These are phyloP conservation scores for Hypoxylon perforatum DNA, from an alignment of 495 filamentous ascomycete genomes.

Conservation along the genomic window DNA sequence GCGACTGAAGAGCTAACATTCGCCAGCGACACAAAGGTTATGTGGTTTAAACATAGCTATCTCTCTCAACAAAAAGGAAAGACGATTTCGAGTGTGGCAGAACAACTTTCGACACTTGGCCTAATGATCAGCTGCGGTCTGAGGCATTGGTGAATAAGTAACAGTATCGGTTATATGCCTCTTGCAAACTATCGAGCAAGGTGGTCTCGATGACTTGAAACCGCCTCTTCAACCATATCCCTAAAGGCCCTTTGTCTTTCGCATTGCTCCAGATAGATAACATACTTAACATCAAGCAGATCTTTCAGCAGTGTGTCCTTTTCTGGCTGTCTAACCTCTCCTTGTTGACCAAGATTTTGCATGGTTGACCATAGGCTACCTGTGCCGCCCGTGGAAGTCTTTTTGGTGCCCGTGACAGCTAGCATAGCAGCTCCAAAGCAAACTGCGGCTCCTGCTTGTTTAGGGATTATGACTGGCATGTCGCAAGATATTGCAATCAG, in stretches of 20 bases:
- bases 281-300: slow-evolving; percentile 76
- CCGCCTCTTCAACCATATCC: slow-evolving; percentile 64
- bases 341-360: slow-evolving; percentile 83
- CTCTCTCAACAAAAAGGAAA: neutral
- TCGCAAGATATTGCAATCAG: slow-evolving; percentile 80
- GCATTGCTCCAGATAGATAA: slow-evolving; percentile 72
- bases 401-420: slow-evolving; percentile 80
- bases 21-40: no score
- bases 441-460: slow-evolving; percentile 82
- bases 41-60: neutral
- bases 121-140: neutral
- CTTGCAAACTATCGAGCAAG: neutral
- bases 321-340: slow-evolving; percentile 72
- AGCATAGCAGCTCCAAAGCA: slow-evolving; percentile 86
- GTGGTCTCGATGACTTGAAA: slow-evolving; percentile 27
- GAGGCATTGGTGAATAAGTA: no score
- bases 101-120: neutral
- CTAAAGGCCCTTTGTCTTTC: slow-evolving; percentile 70
- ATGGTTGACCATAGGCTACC: slow-evolving; percentile 84
- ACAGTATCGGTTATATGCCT: neutral
- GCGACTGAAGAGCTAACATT: no score
- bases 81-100: neutral
- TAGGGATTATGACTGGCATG: slow-evolving; percentile 83
- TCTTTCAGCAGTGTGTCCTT: slow-evolving; percentile 70
- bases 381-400: slow-evolving; percentile 71